Percentiles rank a stretch among this genome's conserved stretches.
Evolutionary conservation across 2,329 filamentous ascomycete species (phyloP).

Genomic region (Colletotrichum limetticola): DNA sequence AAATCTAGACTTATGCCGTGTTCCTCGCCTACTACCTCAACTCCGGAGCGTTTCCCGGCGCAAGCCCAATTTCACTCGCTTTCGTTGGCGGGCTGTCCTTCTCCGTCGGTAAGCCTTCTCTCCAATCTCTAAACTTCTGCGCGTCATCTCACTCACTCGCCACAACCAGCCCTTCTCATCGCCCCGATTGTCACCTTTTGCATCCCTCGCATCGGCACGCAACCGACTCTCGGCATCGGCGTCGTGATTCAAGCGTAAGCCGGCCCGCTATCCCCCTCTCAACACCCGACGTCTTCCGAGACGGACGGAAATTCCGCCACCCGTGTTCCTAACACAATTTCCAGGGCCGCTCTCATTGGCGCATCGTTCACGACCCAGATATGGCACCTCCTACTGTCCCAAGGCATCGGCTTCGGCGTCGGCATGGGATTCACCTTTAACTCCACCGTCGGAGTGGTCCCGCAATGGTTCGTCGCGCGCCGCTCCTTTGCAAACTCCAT

Average conservation of each 20-base stretch:
- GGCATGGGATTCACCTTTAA: slow-evolving; percentile 84
- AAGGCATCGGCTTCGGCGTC: slow-evolving; percentile 81
- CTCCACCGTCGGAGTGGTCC: slow-evolving; percentile 72
- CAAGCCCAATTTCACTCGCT: slow-evolving; percentile 75
- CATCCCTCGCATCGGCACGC: slow-evolving; percentile 71
- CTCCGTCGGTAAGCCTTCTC: slow-evolving; percentile 54
- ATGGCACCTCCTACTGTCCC: slow-evolving; percentile 81
- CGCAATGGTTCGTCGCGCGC: slow-evolving; percentile 79
- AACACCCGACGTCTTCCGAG: not conserved
- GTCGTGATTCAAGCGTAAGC: slow-evolving; percentile 66
- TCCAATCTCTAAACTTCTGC: not conserved
- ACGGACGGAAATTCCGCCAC: not conserved
- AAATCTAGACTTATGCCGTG: slow-evolving; percentile 61
- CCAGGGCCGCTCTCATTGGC: slow-evolving; percentile 67
- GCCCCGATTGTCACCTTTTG: slow-evolving; percentile 74
- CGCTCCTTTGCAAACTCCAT: slow-evolving; percentile 78
- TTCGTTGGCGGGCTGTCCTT: slow-evolving; percentile 81
- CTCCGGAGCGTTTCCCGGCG: slow-evolving; percentile 69
- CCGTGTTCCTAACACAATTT: not conserved
- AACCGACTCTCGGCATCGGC: slow-evolving; percentile 71
- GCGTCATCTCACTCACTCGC: slow-evolving; percentile 40
- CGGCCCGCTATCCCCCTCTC: not conserved
- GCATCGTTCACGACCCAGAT: slow-evolving; percentile 76
- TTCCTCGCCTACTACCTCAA: slow-evolving; percentile 68
- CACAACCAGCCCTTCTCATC: slow-evolving; percentile 66